Percentiles rank a stretch among this genome's conserved stretches.
Evolutionary conservation across 78 protist species (phyloP).

Genomic region (Bodo saltans): DNA sequence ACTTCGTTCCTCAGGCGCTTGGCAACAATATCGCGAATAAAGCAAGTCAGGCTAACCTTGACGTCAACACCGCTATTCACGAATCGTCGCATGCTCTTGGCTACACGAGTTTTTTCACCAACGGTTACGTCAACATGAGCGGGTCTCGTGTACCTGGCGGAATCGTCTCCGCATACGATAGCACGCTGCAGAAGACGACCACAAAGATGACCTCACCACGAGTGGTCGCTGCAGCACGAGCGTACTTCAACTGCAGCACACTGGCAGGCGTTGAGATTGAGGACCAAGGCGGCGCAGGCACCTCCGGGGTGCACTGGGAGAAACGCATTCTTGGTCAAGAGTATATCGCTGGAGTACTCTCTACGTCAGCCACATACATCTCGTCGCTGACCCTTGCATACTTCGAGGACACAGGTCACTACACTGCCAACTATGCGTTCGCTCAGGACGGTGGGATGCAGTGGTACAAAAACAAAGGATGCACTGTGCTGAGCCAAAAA

Average conservation of each 20-base stretch:
- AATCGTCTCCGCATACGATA: too few species aligned
- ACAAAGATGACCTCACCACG: not conserved
- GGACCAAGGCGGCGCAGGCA: constrained; percentile 30
- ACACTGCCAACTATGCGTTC: too few species aligned
- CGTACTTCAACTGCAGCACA: constrained; percentile 22
- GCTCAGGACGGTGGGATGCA: too few species aligned
- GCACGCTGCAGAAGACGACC: too few species aligned
- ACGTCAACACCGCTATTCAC: not conserved
- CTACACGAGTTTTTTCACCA: not conserved
- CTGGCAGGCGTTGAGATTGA: constrained; percentile 30
- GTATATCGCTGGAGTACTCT: too few species aligned
- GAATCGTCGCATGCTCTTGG: constrained; percentile 21
- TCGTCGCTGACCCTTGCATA: constrained; percentile 6
- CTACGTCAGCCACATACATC: too few species aligned
- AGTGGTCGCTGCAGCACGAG: constrained; percentile 13
- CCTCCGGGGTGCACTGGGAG: constrained; percentile 45
- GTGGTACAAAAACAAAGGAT: too few species aligned
- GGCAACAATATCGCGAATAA: not conserved
- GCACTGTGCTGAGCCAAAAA: too few species aligned
- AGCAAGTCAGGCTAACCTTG: not conserved
- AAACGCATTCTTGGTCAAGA: constrained; percentile 5
- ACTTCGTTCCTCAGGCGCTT: constrained; percentile 30
- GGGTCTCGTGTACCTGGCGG: too few species aligned
- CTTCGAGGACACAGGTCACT: constrained; percentile 30
- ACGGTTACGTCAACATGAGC: too few species aligned